Conservation (phyloP, 257 asterid genomes). For the Solanum habrochaites region DNA sequence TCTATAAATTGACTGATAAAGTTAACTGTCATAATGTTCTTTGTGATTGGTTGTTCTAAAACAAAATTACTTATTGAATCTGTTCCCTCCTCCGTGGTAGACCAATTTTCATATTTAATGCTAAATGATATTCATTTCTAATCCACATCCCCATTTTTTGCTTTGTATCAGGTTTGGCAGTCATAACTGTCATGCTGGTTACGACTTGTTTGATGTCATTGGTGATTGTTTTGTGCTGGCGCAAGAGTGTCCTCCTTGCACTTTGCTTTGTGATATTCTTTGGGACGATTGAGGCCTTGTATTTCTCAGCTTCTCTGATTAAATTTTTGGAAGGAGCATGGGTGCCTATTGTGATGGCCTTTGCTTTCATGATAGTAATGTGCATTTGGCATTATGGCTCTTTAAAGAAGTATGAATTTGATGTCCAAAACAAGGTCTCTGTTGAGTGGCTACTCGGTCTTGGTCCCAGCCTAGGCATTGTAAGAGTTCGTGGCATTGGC, state of each 20-base stretch:
- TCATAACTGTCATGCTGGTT: conserved; percentile 90
- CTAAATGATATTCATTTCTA: not conserved
- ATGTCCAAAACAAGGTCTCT: conserved; percentile 80
- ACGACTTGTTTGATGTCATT: conserved; percentile 95
- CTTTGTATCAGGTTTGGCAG: conserved; percentile 61
- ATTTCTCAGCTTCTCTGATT: not conserved
- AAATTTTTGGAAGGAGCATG: not conserved
- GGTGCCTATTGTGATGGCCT: conserved; percentile 27
- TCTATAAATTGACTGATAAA: not conserved
- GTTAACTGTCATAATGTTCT: not conserved
- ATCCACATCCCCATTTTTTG: not conserved
- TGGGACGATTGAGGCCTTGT: not conserved
- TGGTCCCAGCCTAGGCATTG: conserved; percentile 80
- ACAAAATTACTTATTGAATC: not conserved
- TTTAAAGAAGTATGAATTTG: conserved; percentile 65
- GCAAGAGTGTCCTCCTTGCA: conserved; percentile 48
- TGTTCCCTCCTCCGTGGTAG: not conserved
- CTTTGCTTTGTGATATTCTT: conserved; percentile 54
- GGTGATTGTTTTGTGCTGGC: conserved; percentile 83
- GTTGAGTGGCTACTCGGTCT: conserved; percentile 74
- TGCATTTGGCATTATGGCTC: conserved; percentile 88
- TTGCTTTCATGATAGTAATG: conserved; percentile 67
- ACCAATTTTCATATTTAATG: not conserved
- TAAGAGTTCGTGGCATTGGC: conserved; percentile 82
- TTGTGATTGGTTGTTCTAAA: not conserved